Evolutionary conservation across 208 protist species (phyloP), one percentile per base, ranked within the genome.

Genomic region (Leishmania arabica): DNA sequence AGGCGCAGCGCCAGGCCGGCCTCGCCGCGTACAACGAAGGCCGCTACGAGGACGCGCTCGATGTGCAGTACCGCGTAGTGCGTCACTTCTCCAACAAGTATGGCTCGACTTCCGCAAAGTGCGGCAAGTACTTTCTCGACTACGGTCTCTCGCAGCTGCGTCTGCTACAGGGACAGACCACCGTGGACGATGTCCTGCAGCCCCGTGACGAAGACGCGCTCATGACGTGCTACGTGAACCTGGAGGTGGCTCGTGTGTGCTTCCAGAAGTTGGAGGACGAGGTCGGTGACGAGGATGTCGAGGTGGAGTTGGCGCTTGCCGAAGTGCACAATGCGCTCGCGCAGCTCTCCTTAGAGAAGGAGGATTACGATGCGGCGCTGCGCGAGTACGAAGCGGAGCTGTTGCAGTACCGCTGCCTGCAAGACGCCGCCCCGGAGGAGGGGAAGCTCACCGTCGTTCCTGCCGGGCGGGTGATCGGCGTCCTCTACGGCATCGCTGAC

Each of bases 141-240:
- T 97, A 97, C 90, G 95, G 92, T 24, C 91, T 97, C 66, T 96
- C 93, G 1, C 93, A 96, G 90, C 83, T 96, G 71, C 93, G 95
- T 27, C 60, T 95, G 34, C 72, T 96, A 40, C 93, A 96, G 83
- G 79, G 75, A 6, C 83, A 88, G 70, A 90, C 85, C 82, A 87
- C 82, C 60, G 85, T 95, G 45, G 92, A 95, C 68, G 90, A 90
- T 68, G 89, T 90, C 58, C 83, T 95, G 75, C 82, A 91, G 81
- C 90, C 93, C 11, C 83, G 88, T 21, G 92, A 95, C 77, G 87
- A 96, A 78, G 90, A 97, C 37, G 89, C 85, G 31, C 76, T 97
- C 54, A 90, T 95, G 84, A 86, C 95, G 65, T 97, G 95, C 83
- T 97, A 92, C 80, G 88, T 95, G 58, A 97, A 96, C 79, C 85